Base-by-base conservation (phyloP, 78 protist species). In the Isochrysis galbana region DNA sequence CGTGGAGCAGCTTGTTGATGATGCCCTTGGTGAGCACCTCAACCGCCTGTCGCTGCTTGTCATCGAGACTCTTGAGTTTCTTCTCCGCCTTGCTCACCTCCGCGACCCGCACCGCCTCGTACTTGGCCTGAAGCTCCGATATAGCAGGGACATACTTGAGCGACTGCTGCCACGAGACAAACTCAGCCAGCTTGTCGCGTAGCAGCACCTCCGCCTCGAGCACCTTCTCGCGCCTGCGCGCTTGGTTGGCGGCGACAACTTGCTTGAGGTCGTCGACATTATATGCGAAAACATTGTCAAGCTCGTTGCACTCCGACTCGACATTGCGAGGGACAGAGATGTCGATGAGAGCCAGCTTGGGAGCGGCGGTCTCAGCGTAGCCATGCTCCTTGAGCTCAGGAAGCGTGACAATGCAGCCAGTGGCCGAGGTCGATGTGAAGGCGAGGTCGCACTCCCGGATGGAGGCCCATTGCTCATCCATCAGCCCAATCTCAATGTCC, bases 221-320 rank as follows among this genome's bases (percentile, higher is more conserved):
- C 45, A 90, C 77, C 36, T 46, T 10, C 54, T 82, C 82, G n/a
- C 36, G 74, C 48, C 89, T 0, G 72, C n/a, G 41, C 26, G 83
- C 94, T 91, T 92, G 90, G 94, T 92, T 92, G n/a, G 87, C 88
- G 44, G 90, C 94, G 45, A 92, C 91, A 10, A 92, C 94, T 67
- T 74, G 83, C 94, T 92, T 92, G n/a, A 92, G 88, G 91, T 92
- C 94, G 88, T 92, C 94, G 36, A 92, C 94, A 70, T 92, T 83
- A 87, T 92, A 92, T 47, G 94, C 94, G n/a, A 0, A 10, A 29
- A 92, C 91, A 46, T 44, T 47, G 10, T 1, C 67, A 23, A 89
- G 36, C 1, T 89, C 83, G 61, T 89, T 89, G 67, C 83, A 51
- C 89, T 46, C 45, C 48, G 72, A 14, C 55, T 87, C 94, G 34